phyloP scores from a whole-genome alignment of 148 eudicot genomes.

The Persicaria tinctoria region DNA sequence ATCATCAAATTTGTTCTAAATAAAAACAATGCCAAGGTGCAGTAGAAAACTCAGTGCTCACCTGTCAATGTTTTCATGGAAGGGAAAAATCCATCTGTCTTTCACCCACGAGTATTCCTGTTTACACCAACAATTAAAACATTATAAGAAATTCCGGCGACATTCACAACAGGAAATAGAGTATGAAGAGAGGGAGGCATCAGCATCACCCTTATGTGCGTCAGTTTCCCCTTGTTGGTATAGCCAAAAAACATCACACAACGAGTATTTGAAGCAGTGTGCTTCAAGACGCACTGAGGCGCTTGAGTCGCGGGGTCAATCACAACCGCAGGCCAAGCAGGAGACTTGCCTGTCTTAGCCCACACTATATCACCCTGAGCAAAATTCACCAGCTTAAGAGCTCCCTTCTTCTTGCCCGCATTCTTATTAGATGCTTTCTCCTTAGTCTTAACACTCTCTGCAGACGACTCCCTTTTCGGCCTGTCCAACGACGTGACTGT shows the following conservation, averaged over 20 bases:
- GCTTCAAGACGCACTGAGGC: constrained; percentile 42
- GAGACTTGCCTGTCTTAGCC: constrained; percentile 71
- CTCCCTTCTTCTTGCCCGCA: constrained; percentile 23
- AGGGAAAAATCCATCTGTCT: constrained; percentile 90
- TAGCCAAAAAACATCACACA: constrained; percentile 68
- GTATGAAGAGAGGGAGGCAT: background rate
- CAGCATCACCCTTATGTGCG: constrained; percentile 30
- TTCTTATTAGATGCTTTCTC: constrained; percentile 19
- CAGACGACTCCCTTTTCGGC: constrained; percentile 22
- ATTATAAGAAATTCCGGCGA: background rate
- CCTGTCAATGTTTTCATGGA: constrained; percentile 70
- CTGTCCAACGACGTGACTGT: constrained; percentile 18
- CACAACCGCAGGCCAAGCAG: constrained; percentile 71
- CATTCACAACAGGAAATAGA: background rate
- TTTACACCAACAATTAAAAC: constrained; percentile 4
- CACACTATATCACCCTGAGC: constrained; percentile 52
- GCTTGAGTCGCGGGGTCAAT: constrained; percentile 54
- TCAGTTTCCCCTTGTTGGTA: constrained; percentile 40
- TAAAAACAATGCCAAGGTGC: too few relatives aligned
- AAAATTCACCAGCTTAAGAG: constrained; percentile 42
- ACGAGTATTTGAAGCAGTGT: constrained; percentile 39
- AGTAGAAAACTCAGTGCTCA: constrained; percentile 17
- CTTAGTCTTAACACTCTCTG: constrained; percentile 18
- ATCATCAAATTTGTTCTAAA: background rate
- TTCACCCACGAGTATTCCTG: constrained; percentile 98